A percentile compares a stretch with the other conserved stretches of the same genome.
These are phyloP conservation scores for Tephrocybe sp. DNA, from an alignment of 768 basidiomycete genomes.

Conservation along the genomic window DNA sequence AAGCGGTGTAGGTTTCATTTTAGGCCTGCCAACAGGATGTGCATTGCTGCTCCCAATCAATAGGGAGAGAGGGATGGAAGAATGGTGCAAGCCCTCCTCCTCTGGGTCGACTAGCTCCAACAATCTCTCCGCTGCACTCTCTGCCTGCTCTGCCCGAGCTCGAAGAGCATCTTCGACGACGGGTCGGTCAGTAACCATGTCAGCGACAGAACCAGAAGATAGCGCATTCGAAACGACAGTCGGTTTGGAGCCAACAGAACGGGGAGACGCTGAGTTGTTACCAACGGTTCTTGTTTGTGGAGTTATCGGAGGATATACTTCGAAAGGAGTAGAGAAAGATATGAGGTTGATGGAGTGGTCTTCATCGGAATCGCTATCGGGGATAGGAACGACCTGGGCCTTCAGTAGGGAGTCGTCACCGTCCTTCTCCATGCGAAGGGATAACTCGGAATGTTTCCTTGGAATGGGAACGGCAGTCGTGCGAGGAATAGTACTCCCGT, in stretches of 20 bases:
- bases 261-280: constrained; percentile 54
- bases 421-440: constrained; percentile 36
- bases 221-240: constrained; percentile 58
- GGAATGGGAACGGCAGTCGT: constrained; percentile 33
- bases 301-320: constrained; percentile 39
- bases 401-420: constrained; percentile 66
- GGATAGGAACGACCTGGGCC: constrained; percentile 74
- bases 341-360: constrained; percentile 60
- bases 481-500: constrained; percentile 22
- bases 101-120: constrained; percentile 86
- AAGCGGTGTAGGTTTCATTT: constrained; percentile 36
- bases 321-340: constrained; percentile 73
- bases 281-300: constrained; percentile 34
- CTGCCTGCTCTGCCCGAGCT: constrained; percentile 89
- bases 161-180: constrained; percentile 83
- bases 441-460: constrained; percentile 41
- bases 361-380: constrained; percentile 71
- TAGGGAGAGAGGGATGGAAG: constrained; percentile 56
- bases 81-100: constrained; percentile 52
- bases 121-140: constrained; percentile 87
- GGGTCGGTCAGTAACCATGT: constrained; percentile 37
- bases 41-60: constrained; percentile 41
- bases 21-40: constrained; percentile 38
- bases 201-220: constrained; percentile 53
- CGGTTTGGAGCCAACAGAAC: constrained; percentile 49